phyloP scores from a whole-genome alignment of 768 basidiomycete species.

The Pluteus cervinus region DNA sequence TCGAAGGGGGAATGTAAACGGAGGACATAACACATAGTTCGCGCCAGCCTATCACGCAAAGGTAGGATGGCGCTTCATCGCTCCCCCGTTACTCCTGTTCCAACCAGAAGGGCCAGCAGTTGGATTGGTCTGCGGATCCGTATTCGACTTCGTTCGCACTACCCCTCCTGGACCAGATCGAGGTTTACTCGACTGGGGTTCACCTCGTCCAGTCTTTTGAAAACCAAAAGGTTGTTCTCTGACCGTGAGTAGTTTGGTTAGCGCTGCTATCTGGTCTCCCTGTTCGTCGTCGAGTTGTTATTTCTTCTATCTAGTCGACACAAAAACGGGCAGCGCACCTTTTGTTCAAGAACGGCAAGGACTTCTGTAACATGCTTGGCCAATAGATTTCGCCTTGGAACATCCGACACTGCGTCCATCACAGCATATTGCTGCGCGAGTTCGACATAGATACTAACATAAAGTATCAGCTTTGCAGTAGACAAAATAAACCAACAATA shows the following conservation, averaged over 20 bases:
- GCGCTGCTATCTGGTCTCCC: slow-evolving; percentile 92
- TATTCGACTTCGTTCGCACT: too few relatives aligned
- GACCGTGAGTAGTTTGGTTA: slow-evolving; percentile 80
- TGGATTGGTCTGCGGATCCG: too few relatives aligned
- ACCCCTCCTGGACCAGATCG: too few relatives aligned
- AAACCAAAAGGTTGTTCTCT: slow-evolving; percentile 67
- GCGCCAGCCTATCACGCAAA: too few relatives aligned
- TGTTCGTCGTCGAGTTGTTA: slow-evolving; percentile 21
- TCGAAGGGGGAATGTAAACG: too few relatives aligned
- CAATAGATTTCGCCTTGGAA: slow-evolving; percentile 76
- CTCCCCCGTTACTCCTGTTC: too few relatives aligned
- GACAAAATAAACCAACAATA: slow-evolving; percentile 4
- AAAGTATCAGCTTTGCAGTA: slow-evolving; percentile 4
- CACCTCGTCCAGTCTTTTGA: too few relatives aligned
- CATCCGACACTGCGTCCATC: slow-evolving; percentile 81
- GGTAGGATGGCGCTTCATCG: too few relatives aligned
- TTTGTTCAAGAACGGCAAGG: slow-evolving; percentile 86
- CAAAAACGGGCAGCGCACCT: slow-evolving; percentile 41
- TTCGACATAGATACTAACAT: slow-evolving; percentile 78
- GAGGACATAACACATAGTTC: too few relatives aligned
- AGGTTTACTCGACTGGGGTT: too few relatives aligned
- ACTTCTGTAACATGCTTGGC: slow-evolving; percentile 88
- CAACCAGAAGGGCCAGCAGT: too few relatives aligned
- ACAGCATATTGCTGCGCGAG: slow-evolving; percentile 89
- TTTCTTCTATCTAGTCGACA: not conserved